phyloP scores from a whole-genome alignment of 2,329 filamentous ascomycete genomes.

The Trichoderma arundinaceum region DNA sequence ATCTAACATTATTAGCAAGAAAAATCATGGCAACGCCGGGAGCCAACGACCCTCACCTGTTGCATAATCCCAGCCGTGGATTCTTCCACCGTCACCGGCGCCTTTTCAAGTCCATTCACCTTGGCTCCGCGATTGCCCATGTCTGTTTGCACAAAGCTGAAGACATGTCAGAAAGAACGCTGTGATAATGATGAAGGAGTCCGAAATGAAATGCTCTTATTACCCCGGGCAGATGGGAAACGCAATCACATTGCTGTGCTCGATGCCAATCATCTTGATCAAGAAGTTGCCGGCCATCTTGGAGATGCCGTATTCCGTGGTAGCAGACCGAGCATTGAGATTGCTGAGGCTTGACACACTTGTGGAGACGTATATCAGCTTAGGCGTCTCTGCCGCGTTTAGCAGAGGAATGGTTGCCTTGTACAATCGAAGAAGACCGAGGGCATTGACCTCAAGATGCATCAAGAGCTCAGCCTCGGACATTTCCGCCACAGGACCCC shows the following conservation, averaged over 20 bases:
- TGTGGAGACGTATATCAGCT: constrained; percentile 7
- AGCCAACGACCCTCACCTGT: too few species aligned
- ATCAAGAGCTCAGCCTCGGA: background rate
- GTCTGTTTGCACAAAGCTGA: background rate
- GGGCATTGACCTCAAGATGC: background rate
- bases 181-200: too few species aligned
- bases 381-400: background rate
- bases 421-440: background rate
- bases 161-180: background rate
- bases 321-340: background rate
- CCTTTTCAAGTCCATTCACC: background rate
- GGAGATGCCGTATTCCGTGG: constrained; percentile 1
- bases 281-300: constrained; percentile 2
- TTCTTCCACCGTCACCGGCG: background rate
- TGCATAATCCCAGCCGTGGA: background rate
- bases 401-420: background rate
- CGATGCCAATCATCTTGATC: background rate
- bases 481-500: background rate
- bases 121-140: background rate
- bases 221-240: background rate
- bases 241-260: background rate
- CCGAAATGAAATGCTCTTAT: too few species aligned
- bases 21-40: too few species aligned
- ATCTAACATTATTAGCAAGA: too few species aligned
- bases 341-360: background rate